phyloP scores from a whole-genome alignment of 2,329 filamentous ascomycete genomes.

The Alternaria tenuissima region DNA sequence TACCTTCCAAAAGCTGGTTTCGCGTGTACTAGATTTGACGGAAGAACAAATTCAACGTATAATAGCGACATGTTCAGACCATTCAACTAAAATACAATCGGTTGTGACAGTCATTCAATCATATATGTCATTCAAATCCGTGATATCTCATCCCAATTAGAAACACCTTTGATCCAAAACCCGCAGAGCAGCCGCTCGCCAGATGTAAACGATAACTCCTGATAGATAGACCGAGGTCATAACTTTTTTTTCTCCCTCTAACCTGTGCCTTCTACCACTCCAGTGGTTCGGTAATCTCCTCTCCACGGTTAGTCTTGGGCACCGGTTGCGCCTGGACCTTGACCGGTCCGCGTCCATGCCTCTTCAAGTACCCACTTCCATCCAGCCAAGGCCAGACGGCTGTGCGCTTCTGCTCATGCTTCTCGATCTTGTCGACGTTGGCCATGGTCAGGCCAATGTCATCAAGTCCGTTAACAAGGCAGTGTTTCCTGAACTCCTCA shows the following conservation, averaged over 20 bases:
- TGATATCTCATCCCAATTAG: slow-evolving; percentile 6
- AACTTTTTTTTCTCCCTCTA: neutral
- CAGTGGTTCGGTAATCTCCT: slow-evolving; percentile 82
- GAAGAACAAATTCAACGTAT: neutral
- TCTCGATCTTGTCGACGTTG: slow-evolving; percentile 84
- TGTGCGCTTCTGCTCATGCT: slow-evolving; percentile 81
- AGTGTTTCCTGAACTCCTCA: slow-evolving; percentile 94
- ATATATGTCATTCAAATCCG: slow-evolving; percentile 3
- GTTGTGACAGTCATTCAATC: neutral
- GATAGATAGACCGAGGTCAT: neutral
- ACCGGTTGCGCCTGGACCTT: slow-evolving; percentile 73
- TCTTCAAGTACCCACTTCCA: slow-evolving; percentile 79
- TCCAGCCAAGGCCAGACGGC: slow-evolving; percentile 89
- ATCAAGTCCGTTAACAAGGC: slow-evolving; percentile 89
- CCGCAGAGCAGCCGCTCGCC: slow-evolving; percentile 9
- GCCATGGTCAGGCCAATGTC: slow-evolving; percentile 96
- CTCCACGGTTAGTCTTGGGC: slow-evolving; percentile 87
- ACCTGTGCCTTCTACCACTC: slow-evolving; percentile 72
- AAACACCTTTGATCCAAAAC: neutral
- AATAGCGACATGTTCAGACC: neutral
- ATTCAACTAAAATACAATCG: neutral
- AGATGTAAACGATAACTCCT: neutral
- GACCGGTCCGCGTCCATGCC: slow-evolving; percentile 64
- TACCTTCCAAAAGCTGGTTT: slow-evolving; percentile 13
- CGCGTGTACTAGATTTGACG: neutral